Base-by-base conservation (phyloP, 108 stramenopile species). In the Nannochloropsis granulata region DNA sequence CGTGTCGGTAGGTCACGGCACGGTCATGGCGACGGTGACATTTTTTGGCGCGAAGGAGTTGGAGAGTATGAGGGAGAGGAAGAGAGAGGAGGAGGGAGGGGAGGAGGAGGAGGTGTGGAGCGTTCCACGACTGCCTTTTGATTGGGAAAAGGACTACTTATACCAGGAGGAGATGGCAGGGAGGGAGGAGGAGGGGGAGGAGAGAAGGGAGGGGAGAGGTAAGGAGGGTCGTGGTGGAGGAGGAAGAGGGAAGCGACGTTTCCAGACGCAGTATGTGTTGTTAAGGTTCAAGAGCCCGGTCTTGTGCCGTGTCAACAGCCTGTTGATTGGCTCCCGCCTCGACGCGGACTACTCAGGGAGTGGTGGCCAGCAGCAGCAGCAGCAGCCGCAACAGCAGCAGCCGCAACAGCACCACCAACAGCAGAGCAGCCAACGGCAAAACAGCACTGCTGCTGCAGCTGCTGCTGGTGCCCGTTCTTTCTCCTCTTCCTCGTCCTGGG, bases 21-120 rank as follows among this genome's bases (percentile, higher is more conserved):
- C 99, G 5, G 93, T 96, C 12, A 94, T 98, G 95, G 98, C 96
- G 14, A 94, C 93, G n/a, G 94, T 94, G 0, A 93, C 94, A 11
- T 99, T 98, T 91, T 98, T 96, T 92, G 99, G 99, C 12, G 96
- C 95, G 25, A 84, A 84, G 34, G 96, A 98, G 86, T 86, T 99
- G 24, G 90, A 23, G 23, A 8, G 23, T 0, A 71, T 25, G 23
- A 86, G 82, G n/a, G 82, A 86, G 13, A 44, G 45, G 34, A 45
- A 80, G 45, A 34, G n/a, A 0, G 56, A 78, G 1, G 43, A 91
- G 12, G 90, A 90, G 23, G 88, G 91, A 34, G 92, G 93, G 1
- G 92, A 91, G n/a, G 79, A 94, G n/a, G 94, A 92, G 80, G 93
- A 93, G 13, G 92, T 92, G 79, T 93, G 93, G 12, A 91, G 94